These are phyloP conservation scores for Fusarium lateritium DNA, from an alignment of 2,329 filamentous ascomycete genomes.

Conservation along the genomic window DNA sequence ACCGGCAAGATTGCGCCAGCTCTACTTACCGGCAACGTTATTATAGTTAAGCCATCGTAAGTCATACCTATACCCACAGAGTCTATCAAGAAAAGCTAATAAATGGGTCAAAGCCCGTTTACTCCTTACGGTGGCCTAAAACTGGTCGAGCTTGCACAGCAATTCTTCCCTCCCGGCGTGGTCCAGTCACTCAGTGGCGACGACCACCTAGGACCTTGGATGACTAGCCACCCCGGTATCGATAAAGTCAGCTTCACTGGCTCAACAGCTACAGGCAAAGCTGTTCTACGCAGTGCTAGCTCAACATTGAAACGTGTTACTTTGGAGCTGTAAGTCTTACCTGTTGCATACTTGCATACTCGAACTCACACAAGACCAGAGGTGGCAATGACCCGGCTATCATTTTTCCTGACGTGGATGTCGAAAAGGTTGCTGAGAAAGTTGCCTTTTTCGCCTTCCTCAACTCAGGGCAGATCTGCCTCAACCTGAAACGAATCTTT, in stretches of 20 bases:
- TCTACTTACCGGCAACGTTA: constrained; percentile 68
- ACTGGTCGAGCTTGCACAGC: constrained; percentile 68
- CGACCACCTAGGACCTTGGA: constrained; percentile 70
- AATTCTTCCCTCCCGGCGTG: constrained; percentile 73
- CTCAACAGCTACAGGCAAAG: constrained; percentile 71
- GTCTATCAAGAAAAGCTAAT: too few species aligned
- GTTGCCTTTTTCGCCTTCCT: constrained; percentile 58
- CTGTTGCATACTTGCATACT: too few species aligned
- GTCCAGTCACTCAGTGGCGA: constrained; percentile 72
- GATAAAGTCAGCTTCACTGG: constrained; percentile 76
- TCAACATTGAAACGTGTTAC: constrained; percentile 72
- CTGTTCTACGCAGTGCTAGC: constrained; percentile 66
- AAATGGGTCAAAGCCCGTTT: constrained; percentile 55
- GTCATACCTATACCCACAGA: too few species aligned
- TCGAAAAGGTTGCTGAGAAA: constrained; percentile 49
- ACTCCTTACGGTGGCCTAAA: constrained; percentile 72
- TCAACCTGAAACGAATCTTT: constrained; percentile 69
- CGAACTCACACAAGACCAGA: too few species aligned
- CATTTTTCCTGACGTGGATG: constrained; percentile 70
- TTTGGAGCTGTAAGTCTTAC: constrained; percentile 62
- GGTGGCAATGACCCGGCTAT: constrained; percentile 69
- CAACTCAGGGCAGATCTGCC: constrained; percentile 64
- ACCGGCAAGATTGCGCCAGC: constrained; percentile 67
- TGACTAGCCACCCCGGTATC: constrained; percentile 71
- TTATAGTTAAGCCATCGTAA: constrained; percentile 69